These are phyloP conservation scores for Boletus pseudopeckii DNA, from an alignment of 768 basidiomycete species.

Conservation along the genomic window DNA sequence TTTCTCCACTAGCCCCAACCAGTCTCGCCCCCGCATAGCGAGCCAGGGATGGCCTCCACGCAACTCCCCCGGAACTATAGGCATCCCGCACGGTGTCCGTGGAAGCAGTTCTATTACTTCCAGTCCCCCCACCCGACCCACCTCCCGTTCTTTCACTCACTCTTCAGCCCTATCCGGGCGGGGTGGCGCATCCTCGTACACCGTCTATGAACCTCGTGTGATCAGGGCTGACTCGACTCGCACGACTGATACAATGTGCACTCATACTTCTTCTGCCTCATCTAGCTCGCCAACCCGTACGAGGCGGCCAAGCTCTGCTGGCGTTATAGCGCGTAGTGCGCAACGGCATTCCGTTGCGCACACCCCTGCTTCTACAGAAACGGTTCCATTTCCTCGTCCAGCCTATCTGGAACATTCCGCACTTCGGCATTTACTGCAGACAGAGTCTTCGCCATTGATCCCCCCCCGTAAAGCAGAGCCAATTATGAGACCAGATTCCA, in stretches of 20 bases:
- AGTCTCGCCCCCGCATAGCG: slow-evolving; percentile 39
- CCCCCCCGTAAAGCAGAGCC: slow-evolving; percentile 39
- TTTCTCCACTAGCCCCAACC: slow-evolving; percentile 36
- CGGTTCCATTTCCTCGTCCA: slow-evolving; percentile 56
- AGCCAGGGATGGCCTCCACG: slow-evolving; percentile 32
- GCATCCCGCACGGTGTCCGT: slow-evolving; percentile 39
- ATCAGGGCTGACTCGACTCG: slow-evolving; percentile 54
- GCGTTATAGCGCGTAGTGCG: slow-evolving; percentile 22
- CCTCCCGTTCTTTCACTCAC: slow-evolving; percentile 44
- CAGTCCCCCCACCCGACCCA: slow-evolving; percentile 39
- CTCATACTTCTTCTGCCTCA: slow-evolving; percentile 35
- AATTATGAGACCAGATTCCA: slow-evolving; percentile 20
- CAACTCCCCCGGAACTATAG: slow-evolving; percentile 31
- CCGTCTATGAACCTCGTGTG: slow-evolving; percentile 61
- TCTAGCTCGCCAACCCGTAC: slow-evolving; percentile 43
- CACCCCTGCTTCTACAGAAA: slow-evolving; percentile 29
- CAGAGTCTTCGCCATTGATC: slow-evolving; percentile 39
- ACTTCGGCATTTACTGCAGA: slow-evolving; percentile 64
- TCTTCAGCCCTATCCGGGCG: slow-evolving; percentile 32
- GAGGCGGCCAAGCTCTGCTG: slow-evolving; percentile 44
- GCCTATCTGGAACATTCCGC: slow-evolving; percentile 76
- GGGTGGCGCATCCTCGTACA: slow-evolving; percentile 29
- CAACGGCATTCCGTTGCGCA: slow-evolving; percentile 29
- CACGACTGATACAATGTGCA: slow-evolving; percentile 41
- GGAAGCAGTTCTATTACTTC: slow-evolving; percentile 31